Percentiles rank a stretch among this genome's conserved stretches.
phyloP scores from a whole-genome alignment of 164 flowering plant genomes.

The Echeveria elegans region DNA sequence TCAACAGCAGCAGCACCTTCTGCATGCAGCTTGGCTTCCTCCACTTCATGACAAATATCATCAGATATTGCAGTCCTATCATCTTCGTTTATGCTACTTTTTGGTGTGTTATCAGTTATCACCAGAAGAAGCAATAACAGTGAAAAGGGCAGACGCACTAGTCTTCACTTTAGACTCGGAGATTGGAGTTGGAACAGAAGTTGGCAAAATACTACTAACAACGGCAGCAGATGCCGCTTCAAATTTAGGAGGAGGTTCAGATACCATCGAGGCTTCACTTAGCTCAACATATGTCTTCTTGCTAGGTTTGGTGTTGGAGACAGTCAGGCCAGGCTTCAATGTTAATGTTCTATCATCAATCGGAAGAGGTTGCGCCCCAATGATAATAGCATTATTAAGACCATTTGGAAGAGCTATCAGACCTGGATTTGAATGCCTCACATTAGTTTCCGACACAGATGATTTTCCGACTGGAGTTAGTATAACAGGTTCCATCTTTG shows the following conservation, averaged over 20 bases:
- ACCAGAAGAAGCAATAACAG: constrained; percentile 19
- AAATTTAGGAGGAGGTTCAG: too few relatives aligned
- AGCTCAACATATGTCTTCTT: constrained; percentile 57
- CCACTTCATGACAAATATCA: constrained; percentile 42
- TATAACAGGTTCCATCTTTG: constrained; percentile 52
- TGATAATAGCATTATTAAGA: constrained; percentile 8
- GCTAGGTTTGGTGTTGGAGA: constrained; percentile 50
- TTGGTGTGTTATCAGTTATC: constrained; percentile 21
- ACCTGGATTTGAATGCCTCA: constrained; percentile 21
- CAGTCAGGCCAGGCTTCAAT: constrained; percentile 22
- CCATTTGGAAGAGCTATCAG: constrained; percentile 25
- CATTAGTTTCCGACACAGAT: constrained; percentile 21
- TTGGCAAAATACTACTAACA: constrained; percentile 17
- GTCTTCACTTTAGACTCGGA: neutral
- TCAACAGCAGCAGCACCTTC: constrained; percentile 73
- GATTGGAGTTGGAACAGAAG: neutral
- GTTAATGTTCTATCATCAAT: constrained; percentile 27
- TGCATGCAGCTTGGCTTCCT: constrained; percentile 69
- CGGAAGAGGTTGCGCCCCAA: constrained; percentile 24
- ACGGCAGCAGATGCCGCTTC: constrained; percentile 20
- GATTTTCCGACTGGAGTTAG: constrained; percentile 49
- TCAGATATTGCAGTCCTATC: constrained; percentile 34
- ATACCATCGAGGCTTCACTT: constrained; percentile 22
- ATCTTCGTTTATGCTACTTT: constrained; percentile 19
- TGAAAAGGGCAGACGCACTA: constrained; percentile 8